phyloP scores from a whole-genome alignment of 176 grass and related monocot genomes.

The Zizania latifolia region DNA sequence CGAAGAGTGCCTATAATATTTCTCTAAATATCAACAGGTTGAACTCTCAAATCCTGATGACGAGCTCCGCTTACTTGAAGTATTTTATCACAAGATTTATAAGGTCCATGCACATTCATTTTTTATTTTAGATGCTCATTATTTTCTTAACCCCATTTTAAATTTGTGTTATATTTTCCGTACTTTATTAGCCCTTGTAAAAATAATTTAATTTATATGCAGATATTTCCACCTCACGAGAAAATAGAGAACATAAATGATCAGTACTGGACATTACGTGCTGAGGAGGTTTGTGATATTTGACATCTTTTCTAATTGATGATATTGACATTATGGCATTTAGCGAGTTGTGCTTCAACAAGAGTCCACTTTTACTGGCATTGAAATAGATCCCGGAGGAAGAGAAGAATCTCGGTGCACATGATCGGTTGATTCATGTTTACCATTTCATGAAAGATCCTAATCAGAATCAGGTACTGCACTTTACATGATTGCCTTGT shows the following conservation, averaged over 20 bases:
- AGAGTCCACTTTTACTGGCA: too few species aligned
- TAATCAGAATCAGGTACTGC: slow-evolving; percentile 66
- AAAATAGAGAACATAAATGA: slow-evolving; percentile 94
- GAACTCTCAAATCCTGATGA: slow-evolving; percentile 83
- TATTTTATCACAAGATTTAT: slow-evolving; percentile 98
- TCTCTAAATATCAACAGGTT: slow-evolving; percentile 53
- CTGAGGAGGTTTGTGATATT: slow-evolving; percentile 56
- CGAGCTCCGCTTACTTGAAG: slow-evolving; percentile 92
- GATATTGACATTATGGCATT: not conserved
- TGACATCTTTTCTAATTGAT: slow-evolving; percentile 1
- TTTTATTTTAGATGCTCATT: not conserved
- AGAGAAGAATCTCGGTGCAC: slow-evolving; percentile 61
- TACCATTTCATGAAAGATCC: slow-evolving; percentile 90
- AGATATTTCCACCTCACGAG: slow-evolving; percentile 70
- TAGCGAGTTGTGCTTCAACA: too few species aligned
- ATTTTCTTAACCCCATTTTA: slow-evolving; percentile 2
- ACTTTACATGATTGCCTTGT: slow-evolving; percentile 4
- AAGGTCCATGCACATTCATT: slow-evolving; percentile 46
- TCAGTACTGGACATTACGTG: slow-evolving; percentile 82
- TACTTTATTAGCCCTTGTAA: slow-evolving; percentile 13
- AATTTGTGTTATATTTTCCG: not conserved
- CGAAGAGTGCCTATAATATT: slow-evolving; percentile 7
- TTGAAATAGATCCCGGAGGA: slow-evolving; percentile 73
- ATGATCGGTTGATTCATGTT: slow-evolving; percentile 82
- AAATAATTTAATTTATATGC: not conserved